phyloP scores from a whole-genome alignment of 2,329 filamentous ascomycete genomes.

The Botryotinia convoluta region DNA sequence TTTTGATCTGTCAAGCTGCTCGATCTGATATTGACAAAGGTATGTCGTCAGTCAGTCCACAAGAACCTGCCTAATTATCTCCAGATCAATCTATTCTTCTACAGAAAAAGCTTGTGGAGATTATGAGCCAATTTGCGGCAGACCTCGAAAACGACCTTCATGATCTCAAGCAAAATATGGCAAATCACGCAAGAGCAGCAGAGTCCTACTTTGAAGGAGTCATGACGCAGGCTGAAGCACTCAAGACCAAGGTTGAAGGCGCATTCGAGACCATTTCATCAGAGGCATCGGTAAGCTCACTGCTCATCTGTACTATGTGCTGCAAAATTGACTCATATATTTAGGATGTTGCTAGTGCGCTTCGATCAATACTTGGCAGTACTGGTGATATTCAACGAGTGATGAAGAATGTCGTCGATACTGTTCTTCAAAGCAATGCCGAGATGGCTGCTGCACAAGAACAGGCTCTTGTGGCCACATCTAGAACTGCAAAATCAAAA shows the following conservation, averaged over 20 bases:
- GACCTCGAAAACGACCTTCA: slow-evolving; percentile 31
- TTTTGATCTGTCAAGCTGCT: slow-evolving; percentile 60
- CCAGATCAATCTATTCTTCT: slow-evolving; percentile 36
- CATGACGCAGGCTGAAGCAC: slow-evolving; percentile 26
- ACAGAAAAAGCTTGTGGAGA: slow-evolving; percentile 33
- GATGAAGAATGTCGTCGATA: slow-evolving; percentile 25
- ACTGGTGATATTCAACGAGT: slow-evolving; percentile 25
- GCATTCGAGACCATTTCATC: slow-evolving; percentile 31
- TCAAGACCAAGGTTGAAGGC: slow-evolving; percentile 29
- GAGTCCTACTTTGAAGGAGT: slow-evolving; percentile 32
- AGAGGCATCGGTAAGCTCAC: slow-evolving; percentile 19
- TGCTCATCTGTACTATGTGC: no score
- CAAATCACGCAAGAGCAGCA: slow-evolving; percentile 24
- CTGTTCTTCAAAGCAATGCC: slow-evolving; percentile 28
- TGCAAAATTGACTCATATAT: background rate
- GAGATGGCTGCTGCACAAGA: slow-evolving; percentile 35
- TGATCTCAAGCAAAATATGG: slow-evolving; percentile 28
- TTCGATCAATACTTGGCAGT: slow-evolving; percentile 19
- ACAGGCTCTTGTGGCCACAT: slow-evolving; percentile 30
- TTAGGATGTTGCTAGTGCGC: slow-evolving; percentile 10
- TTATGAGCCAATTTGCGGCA: slow-evolving; percentile 33
- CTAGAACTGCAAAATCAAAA: slow-evolving; percentile 25
- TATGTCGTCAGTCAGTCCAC: slow-evolving; percentile 25
- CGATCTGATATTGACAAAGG: slow-evolving; percentile 57
- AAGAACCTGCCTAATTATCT: slow-evolving; percentile 23